These are phyloP conservation scores for Acer campestre DNA, from an alignment of 345 rosid genomes.

Conservation along the genomic window DNA sequence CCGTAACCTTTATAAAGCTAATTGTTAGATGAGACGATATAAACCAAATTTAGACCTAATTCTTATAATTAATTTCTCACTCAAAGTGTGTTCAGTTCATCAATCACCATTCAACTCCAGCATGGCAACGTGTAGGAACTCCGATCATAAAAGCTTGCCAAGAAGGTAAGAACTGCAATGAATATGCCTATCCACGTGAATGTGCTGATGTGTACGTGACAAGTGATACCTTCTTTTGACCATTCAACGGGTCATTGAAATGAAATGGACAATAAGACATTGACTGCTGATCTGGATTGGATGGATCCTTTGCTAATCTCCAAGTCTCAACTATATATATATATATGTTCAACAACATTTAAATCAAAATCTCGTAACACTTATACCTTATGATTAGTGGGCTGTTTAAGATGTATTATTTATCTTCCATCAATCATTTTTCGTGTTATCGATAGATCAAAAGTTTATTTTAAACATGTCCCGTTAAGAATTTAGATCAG, in stretches of 20 bases:
- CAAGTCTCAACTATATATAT: too few relatives aligned
- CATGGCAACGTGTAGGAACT: slow-evolving; percentile 2
- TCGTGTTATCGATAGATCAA: too few relatives aligned
- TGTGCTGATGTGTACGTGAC: neutral
- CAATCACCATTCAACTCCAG: neutral
- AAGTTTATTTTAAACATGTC: neutral
- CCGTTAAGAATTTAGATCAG: too few relatives aligned
- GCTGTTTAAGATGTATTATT: too few relatives aligned
- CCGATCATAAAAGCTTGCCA: neutral
- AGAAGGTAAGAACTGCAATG: neutral
- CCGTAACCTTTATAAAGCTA: too few relatives aligned
- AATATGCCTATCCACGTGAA: neutral
- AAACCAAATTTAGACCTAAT: neutral
- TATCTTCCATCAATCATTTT: too few relatives aligned
- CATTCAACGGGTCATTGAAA: neutral
- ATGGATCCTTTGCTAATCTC: neutral
- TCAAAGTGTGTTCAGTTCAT: neutral
- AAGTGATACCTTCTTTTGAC: neutral
- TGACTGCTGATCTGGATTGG: neutral
- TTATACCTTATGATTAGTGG: neutral
- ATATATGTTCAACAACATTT: too few relatives aligned
- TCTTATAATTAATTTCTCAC: neutral
- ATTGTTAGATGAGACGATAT: too few relatives aligned
- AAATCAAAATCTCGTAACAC: neutral
- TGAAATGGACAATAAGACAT: neutral